Evolutionary conservation across 331 rosid species (phyloP).

Genomic region (Acacia pycnantha): DNA sequence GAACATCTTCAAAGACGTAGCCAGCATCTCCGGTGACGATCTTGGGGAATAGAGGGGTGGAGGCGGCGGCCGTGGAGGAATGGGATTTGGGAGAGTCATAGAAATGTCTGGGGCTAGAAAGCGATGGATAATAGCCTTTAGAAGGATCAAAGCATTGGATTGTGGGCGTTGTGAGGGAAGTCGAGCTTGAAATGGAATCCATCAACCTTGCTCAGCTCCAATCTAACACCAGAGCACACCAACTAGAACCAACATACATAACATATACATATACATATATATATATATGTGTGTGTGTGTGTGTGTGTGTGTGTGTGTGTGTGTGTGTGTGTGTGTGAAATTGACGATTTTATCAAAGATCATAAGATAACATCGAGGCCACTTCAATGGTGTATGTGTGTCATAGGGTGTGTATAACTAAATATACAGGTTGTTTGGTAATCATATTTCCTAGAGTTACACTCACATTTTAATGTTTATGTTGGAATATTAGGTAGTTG

Average conservation of each 20-base stretch:
- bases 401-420: not conserved
- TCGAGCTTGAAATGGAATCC: slow-evolving; percentile 25
- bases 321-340: no score
- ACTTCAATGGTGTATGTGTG: not conserved
- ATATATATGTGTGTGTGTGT: no score
- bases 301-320: no score
- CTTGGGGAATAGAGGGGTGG: slow-evolving; percentile 13
- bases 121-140: not conserved
- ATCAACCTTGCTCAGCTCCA: not conserved
- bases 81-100: not conserved
- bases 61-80: not conserved
- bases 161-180: slow-evolving; percentile 6
- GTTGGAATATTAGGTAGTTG: no score
- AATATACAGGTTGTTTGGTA: not conserved
- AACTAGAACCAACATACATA: not conserved
- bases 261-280: no score
- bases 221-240: not conserved
- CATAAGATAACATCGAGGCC: not conserved
- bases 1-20: slow-evolving; percentile 37
- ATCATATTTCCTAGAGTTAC: not conserved
- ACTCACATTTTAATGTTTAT: not conserved
- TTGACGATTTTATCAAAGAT: not conserved
- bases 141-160: not conserved
- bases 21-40: slow-evolving; percentile 27
- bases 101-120: slow-evolving; percentile 11